These are phyloP conservation scores for Akanthomyces lecanii DNA, from an alignment of 2,329 filamentous ascomycete species.

Conservation along the genomic window DNA sequence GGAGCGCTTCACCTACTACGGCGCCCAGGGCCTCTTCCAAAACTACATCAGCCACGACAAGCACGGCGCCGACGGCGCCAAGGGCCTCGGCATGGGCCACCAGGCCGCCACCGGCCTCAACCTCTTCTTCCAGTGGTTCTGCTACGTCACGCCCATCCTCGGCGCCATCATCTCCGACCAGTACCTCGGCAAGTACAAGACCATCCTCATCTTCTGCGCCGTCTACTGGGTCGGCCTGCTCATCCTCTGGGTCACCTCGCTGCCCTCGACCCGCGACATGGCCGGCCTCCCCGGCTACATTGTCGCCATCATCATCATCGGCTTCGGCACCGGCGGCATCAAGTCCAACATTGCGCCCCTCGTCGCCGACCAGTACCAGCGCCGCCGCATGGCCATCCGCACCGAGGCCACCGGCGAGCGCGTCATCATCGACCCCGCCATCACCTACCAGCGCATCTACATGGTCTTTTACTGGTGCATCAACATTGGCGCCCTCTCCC, in stretches of 20 bases:
- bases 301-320: slow-evolving; percentile 57
- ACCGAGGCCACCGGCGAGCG: slow-evolving; percentile 47
- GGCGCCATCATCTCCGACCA: slow-evolving; percentile 55
- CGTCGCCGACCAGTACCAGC: slow-evolving; percentile 63
- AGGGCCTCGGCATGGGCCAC: slow-evolving; percentile 52
- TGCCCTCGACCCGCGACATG: slow-evolving; percentile 34
- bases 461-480: slow-evolving; percentile 74
- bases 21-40: slow-evolving; percentile 50
- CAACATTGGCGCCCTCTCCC: slow-evolving; percentile 66
- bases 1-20: slow-evolving; percentile 58
- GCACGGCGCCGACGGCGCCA: slow-evolving; percentile 36
- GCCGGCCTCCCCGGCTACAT: slow-evolving; percentile 48
- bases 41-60: slow-evolving; percentile 45
- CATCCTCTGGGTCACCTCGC: slow-evolving; percentile 49
- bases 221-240: slow-evolving; percentile 56
- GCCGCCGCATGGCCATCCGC: slow-evolving; percentile 45
- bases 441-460: slow-evolving; percentile 66
- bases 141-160: slow-evolving; percentile 39
- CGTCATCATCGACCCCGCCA: slow-evolving; percentile 62
- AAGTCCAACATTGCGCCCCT: slow-evolving; percentile 59
- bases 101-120: slow-evolving; percentile 51
- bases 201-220: slow-evolving; percentile 53
- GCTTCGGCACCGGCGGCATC: slow-evolving; percentile 64
- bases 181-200: slow-evolving; percentile 58
- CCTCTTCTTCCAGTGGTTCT: slow-evolving; percentile 53